phyloP scores from a whole-genome alignment of 768 basidiomycete species.

The Kwoniella europaea region DNA sequence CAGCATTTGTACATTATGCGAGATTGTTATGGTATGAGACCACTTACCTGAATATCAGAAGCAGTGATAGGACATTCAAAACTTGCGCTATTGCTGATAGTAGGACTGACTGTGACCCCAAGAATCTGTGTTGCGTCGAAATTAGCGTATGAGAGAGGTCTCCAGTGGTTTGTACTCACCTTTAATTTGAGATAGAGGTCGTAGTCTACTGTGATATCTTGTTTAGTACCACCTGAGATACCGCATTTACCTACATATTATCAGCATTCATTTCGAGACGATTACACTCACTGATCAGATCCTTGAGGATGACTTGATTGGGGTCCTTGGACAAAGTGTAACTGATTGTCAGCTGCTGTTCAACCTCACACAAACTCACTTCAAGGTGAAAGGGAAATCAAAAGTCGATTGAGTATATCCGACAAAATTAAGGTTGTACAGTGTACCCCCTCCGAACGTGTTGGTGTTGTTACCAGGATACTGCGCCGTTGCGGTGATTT shows the following conservation, averaged over 20 bases:
- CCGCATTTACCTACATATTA: constrained; percentile 51
- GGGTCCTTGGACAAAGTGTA: constrained; percentile 53
- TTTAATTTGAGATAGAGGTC: constrained; percentile 52
- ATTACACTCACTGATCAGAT: constrained; percentile 51
- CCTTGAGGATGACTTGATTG: constrained; percentile 49
- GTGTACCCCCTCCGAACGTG: constrained; percentile 52
- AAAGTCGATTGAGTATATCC: constrained; percentile 52
- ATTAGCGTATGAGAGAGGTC: constrained; percentile 4
- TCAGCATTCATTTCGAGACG: background rate
- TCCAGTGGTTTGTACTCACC: constrained; percentile 25
- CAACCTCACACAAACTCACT: constrained; percentile 30
- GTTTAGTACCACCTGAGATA: constrained; percentile 24
- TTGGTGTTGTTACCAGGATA: constrained; percentile 45
- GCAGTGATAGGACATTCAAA: constrained; percentile 54
- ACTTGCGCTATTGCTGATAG: constrained; percentile 51
- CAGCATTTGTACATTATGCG: background rate
- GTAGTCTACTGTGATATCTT: constrained; percentile 56
- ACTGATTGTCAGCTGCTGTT: constrained; percentile 29
- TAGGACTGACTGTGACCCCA: constrained; percentile 47
- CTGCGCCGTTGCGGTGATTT: constrained; percentile 48
- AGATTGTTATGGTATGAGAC: background rate
- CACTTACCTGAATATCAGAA: constrained; percentile 47
- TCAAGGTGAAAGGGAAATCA: constrained; percentile 54
- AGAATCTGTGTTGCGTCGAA: constrained; percentile 31
- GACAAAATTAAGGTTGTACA: constrained; percentile 53